Conservation (phyloP, 495 filamentous ascomycete genomes). For the Hyaloscypha hepaticicola region DNA sequence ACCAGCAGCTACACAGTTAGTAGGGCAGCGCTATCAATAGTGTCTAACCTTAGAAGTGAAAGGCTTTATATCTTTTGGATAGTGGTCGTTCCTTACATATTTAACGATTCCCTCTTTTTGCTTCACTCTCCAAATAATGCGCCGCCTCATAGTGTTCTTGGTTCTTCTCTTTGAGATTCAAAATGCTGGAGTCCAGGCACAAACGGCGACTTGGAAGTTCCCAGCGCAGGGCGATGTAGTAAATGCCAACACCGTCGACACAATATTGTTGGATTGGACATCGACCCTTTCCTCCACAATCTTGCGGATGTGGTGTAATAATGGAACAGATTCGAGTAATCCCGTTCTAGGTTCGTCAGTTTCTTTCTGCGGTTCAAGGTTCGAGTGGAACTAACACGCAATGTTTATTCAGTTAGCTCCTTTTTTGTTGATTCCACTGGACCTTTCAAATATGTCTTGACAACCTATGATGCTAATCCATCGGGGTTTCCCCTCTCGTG, state of each 20-base stretch:
- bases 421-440: constrained; percentile 2
- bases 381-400: constrained; percentile 1
- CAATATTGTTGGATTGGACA: neutral
- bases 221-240: neutral
- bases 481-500: neutral
- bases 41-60: neutral
- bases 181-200: neutral
- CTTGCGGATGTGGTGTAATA: constrained; percentile 4
- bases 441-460: neutral
- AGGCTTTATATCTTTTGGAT: constrained; percentile 6
- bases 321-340: constrained; percentile 3
- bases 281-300: constrained; percentile 1
- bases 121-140: constrained; percentile 9
- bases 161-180: neutral
- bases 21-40: neutral
- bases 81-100: neutral
- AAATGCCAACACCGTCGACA: neutral
- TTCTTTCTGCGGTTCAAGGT: neutral
- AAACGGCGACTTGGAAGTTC: constrained; percentile 5
- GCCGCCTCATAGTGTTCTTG: constrained; percentile 1
- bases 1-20: neutral
- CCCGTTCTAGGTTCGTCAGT: neutral
- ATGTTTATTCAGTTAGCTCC: constrained; percentile 1
- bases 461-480: neutral
- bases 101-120: neutral